Conservation (phyloP, 352 stramenopile species). For the Phytophthora pluvialis region DNA sequence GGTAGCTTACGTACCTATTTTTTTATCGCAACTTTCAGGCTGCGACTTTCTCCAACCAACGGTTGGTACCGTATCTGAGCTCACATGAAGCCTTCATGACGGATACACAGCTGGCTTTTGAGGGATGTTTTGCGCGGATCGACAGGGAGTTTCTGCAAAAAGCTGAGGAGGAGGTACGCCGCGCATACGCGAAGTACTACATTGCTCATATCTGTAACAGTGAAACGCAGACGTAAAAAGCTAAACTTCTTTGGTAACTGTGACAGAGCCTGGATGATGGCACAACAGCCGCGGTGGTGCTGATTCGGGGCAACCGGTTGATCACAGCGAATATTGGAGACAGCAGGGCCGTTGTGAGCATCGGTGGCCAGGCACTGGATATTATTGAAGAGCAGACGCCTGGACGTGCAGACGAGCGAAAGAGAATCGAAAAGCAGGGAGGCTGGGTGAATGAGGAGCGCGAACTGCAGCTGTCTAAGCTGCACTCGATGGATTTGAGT, state of each 20-base stretch:
- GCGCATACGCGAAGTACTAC: not conserved
- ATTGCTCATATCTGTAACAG: not conserved
- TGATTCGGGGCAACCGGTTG: conserved; percentile 83
- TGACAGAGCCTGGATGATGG: conserved; percentile 68
- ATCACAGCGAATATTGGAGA: conserved; percentile 91
- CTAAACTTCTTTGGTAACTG: conserved; percentile 9
- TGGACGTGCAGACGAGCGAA: conserved; percentile 71
- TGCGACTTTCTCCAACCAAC: conserved; percentile 78
- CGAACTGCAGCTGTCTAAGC: conserved; percentile 87
- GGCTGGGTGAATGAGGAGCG: conserved; percentile 87
- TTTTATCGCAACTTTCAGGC: conserved; percentile 41
- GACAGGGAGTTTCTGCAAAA: conserved; percentile 80
- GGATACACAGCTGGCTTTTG: conserved; percentile 69
- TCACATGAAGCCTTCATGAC: conserved; percentile 69
- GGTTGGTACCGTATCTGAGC: conserved; percentile 71
- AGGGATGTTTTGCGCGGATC: conserved; percentile 78
- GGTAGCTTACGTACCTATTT: not conserved
- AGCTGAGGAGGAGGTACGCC: conserved; percentile 58
- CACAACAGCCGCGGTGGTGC: conserved; percentile 78
- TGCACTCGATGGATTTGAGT: conserved; percentile 90
- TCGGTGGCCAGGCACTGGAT: conserved; percentile 78
- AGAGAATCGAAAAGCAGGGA: conserved; percentile 72
- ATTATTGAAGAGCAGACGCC: conserved; percentile 91
- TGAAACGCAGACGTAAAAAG: no score
- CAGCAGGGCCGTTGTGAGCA: conserved; percentile 84